Evolutionary conservation across 139 green algal genomes (phyloP), one percentile per base, ranked within the genome.

Genomic region (Ettlia oleoabundans): DNA sequence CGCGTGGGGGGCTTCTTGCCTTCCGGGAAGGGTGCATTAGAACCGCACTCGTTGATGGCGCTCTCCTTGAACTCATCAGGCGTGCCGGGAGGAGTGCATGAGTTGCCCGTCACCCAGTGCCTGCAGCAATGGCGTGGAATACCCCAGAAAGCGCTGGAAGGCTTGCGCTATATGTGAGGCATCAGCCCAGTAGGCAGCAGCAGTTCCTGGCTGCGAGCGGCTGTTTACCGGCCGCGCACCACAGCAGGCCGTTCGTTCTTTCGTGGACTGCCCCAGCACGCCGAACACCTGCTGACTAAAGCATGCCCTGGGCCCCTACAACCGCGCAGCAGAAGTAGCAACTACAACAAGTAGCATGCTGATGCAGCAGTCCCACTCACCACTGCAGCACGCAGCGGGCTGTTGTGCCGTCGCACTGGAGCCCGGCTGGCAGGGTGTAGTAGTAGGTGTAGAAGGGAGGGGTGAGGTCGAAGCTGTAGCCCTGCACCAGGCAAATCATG

Each of bases 81-180:
- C 4, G 73, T 80, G 53, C 53, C 73, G 5, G 73, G 73, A 0
- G 73, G 73, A 0, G 73, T 80, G 73, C 73, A 80, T 21, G 53
- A 69, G 73, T 80, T 80, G 58, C 73, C 73, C 0, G 73, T 80
- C 5, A 80, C 73, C 73, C 73, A 80, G 53, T 80, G 73, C 73
- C 73, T 80, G 52, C 53, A 32, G 1, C 35, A 26, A 2, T 32
- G 37, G 66, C 9, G 13, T 28, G 8, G 63, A 37, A 21, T 22
- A 37, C 37, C 3, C 37, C 1, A 22, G 33, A 21, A 51, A 4
- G 3, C n/a, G n/a, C n/a, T n/a, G n/a, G n/a, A n/a, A n/a, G n/a
- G n/a, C n/a, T n/a, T n/a, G n/a, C n/a, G 26, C 62, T 22, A 40
- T 9, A 3, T 33, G 30, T 10, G 19, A 33, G 62, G 26, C 3